phyloP scores from a whole-genome alignment of 768 basidiomycete species.

The Lactifluus piperatus region DNA sequence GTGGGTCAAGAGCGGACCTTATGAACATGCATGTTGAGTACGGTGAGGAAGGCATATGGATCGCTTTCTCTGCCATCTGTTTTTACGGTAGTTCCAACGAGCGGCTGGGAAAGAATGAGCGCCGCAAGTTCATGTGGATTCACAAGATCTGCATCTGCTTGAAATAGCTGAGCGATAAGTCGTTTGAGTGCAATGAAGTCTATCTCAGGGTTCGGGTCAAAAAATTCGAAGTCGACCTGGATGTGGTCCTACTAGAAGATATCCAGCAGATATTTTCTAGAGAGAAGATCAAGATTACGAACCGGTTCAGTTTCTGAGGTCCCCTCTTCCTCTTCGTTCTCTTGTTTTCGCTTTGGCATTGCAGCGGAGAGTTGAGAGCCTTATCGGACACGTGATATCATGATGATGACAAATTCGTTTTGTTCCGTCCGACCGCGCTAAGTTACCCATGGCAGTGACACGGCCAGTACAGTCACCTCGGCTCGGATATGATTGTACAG shows the following conservation, averaged over 20 bases:
- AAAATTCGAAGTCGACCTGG: constrained; percentile 92
- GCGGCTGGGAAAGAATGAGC: constrained; percentile 63
- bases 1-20: constrained; percentile 32
- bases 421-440: too few species aligned
- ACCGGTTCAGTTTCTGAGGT: constrained; percentile 35
- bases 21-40: constrained; percentile 68
- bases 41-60: constrained; percentile 82
- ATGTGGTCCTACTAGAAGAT: constrained; percentile 47
- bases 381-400: background rate
- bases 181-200: constrained; percentile 86
- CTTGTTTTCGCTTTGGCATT: constrained; percentile 51
- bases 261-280: background rate
- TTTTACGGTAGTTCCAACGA: constrained; percentile 85
- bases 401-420: too few species aligned
- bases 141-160: constrained; percentile 64
- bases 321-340: constrained; percentile 28
- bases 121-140: constrained; percentile 70
- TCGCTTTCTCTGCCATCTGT: constrained; percentile 86
- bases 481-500: background rate
- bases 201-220: constrained; percentile 68
- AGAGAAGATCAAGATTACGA: constrained; percentile 27
- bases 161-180: constrained; percentile 59
- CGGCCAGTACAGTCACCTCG: too few species aligned
- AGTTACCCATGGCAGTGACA: too few species aligned
- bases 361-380: background rate